Evolutionary conservation across 2,329 filamentous ascomycete genomes (phyloP).

Genomic region (Chaetothyriales sp.): DNA sequence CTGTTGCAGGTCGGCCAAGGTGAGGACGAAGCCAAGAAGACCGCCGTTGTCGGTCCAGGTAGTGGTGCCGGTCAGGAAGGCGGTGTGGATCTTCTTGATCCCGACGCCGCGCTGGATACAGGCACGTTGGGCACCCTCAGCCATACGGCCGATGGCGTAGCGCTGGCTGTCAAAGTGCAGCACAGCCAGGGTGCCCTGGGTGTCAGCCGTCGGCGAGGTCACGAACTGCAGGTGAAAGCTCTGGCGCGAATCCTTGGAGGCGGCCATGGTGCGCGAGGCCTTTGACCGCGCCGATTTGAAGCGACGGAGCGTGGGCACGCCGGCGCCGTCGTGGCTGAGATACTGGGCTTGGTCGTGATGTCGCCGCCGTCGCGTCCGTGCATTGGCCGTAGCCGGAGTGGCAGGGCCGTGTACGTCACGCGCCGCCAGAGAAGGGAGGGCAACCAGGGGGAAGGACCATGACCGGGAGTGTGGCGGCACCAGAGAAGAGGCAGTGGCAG

Average conservation of each 20-base stretch:
- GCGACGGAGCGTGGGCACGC: background rate
- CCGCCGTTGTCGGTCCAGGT: constrained; percentile 69
- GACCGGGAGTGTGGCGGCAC: background rate
- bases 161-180: constrained; percentile 69
- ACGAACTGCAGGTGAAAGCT: constrained; percentile 60
- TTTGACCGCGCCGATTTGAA: background rate
- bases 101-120: constrained; percentile 53
- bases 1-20: constrained; percentile 54
- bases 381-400: background rate
- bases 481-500: background rate
- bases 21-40: constrained; percentile 71
- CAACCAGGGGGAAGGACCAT: background rate
- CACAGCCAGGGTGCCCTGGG: constrained; percentile 61
- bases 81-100: constrained; percentile 53
- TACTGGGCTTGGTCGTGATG: background rate
- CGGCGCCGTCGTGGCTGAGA: background rate
- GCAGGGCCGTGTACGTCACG: background rate
- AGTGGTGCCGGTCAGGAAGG: constrained; percentile 70
- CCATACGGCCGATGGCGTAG: constrained; percentile 71
- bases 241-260: background rate
- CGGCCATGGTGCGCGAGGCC: background rate
- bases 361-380: background rate
- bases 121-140: constrained; percentile 74
- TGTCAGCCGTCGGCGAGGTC: constrained; percentile 76
- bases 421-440: background rate